Conservation (phyloP, 1,284 basidiomycete species). For the Pascua sp. region DNA sequence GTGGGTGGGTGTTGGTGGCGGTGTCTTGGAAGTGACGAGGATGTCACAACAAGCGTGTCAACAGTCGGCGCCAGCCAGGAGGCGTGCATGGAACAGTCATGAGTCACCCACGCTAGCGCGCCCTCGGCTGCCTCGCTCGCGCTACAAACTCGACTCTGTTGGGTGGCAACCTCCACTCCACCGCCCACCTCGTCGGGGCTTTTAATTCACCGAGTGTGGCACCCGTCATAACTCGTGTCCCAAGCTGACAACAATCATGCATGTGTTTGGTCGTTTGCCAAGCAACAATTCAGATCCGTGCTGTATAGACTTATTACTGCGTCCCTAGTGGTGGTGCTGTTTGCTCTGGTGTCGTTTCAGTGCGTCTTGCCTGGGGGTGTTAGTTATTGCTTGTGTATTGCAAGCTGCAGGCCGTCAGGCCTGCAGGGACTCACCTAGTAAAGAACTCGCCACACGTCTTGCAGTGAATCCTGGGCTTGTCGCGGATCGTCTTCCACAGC, state of each 20-base stretch:
- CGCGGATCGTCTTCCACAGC: conserved; percentile 44
- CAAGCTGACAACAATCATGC: not conserved
- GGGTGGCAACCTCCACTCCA: not conserved
- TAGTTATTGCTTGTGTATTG: not conserved
- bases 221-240: too few species aligned
- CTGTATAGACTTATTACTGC: not conserved
- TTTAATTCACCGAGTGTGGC: conserved; percentile 13
- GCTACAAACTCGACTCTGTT: not conserved
- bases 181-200: not conserved
- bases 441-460: conserved; percentile 41
- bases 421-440: conserved; percentile 30
- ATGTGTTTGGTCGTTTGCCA: not conserved
- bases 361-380: conserved; percentile 37
- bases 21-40: not conserved
- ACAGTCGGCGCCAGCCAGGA: too few species aligned
- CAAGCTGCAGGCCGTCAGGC: not conserved
- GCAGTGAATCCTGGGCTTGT: conserved; percentile 44
- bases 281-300: not conserved
- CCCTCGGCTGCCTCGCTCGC: too few species aligned
- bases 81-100: too few species aligned
- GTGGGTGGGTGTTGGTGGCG: not conserved
- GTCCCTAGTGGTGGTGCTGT: conserved; percentile 19
- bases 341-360: conserved; percentile 47
- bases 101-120: too few species aligned
- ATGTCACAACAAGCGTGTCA: too few species aligned